These are phyloP conservation scores for Epicoccum nigrum DNA, from an alignment of 2,329 filamentous ascomycete species.

Conservation along the genomic window DNA sequence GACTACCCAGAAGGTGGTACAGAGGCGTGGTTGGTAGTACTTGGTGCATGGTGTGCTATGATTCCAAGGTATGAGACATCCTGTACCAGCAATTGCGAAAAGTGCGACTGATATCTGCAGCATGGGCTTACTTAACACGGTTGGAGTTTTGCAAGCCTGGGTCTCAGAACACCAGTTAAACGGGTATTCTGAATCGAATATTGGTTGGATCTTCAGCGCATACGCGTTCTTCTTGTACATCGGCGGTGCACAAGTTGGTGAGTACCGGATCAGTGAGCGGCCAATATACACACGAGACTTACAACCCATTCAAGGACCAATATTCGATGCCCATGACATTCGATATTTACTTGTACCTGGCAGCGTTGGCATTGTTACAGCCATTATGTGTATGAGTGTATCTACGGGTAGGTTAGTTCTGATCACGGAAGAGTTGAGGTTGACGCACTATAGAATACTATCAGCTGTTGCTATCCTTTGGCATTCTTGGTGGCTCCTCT, in stretches of 20 bases:
- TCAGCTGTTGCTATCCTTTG: conserved; percentile 53
- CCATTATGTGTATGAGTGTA: conserved; percentile 41
- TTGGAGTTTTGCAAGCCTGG: conserved; percentile 51
- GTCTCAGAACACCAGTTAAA: conserved; percentile 46
- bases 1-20: conserved; percentile 50
- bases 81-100: neutral
- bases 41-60: conserved; percentile 51
- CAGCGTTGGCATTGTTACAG: conserved; percentile 36
- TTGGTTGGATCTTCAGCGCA: conserved; percentile 52
- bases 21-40: conserved; percentile 52
- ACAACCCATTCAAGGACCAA: conserved; percentile 32
- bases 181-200: conserved; percentile 41
- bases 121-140: conserved; percentile 51
- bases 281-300: neutral
- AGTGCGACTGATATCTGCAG: conserved; percentile 24
- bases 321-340: conserved; percentile 48
- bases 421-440: neutral
- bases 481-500: conserved; percentile 51
- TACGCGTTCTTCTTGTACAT: conserved; percentile 51
- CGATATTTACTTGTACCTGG: conserved; percentile 39
- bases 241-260: conserved; percentile 40
- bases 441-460: conserved; percentile 43
- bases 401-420: conserved; percentile 19
- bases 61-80: conserved; percentile 16
- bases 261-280: neutral